Base-by-base conservation (phyloP, 805 yeast genomes). In the Tanozyma kutaoensis region DNA sequence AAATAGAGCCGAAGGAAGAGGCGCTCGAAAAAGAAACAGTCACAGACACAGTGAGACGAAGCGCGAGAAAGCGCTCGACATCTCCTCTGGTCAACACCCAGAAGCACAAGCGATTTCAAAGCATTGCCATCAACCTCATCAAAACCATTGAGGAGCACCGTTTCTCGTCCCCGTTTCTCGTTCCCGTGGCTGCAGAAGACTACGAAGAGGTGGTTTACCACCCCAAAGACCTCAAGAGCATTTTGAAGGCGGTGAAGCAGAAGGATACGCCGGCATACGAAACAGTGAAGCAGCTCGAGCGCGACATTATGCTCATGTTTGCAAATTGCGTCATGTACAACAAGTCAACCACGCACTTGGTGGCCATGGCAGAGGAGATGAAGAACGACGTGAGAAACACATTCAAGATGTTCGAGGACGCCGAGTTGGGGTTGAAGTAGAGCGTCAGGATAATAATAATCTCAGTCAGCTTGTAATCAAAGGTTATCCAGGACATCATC, bases 291-390 rank as follows among this genome's bases (percentile, higher is more conserved):
- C 72, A 75, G 31, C 53, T 81, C 14, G 82, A 80, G 37, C 55
- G 77, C 27, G 81, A 76, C 34, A 57, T 81, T 24, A 63, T 75
- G 55, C 55, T 75, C 32, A 78, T 81, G 91, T 78, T 76, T 52
- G 77, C 88, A 27, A 81, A 81, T 47, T 81, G 88, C 12, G 66
- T 80, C 12, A 81, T 81, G 91, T 81, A 74, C 52, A 80, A 81
- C 47, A 68, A 68, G 38, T 62, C 70, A 34, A 72, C 66, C 33
- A 67, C 73, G 15, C 82, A 75, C 28, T 61, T 77, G 33, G 69
- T 67, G 23, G 47, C 51, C 20, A 66, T 80, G 64, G 69, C 84
- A 1, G 54, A 64, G 34, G 80, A 72, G 36, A 78, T 81, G 88
- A 73, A 69, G 54, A 53, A 58, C 23, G 91, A 78, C 27, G 69